Conservation (phyloP, 2,329 filamentous ascomycete species). For the Hortaea sp. region DNA sequence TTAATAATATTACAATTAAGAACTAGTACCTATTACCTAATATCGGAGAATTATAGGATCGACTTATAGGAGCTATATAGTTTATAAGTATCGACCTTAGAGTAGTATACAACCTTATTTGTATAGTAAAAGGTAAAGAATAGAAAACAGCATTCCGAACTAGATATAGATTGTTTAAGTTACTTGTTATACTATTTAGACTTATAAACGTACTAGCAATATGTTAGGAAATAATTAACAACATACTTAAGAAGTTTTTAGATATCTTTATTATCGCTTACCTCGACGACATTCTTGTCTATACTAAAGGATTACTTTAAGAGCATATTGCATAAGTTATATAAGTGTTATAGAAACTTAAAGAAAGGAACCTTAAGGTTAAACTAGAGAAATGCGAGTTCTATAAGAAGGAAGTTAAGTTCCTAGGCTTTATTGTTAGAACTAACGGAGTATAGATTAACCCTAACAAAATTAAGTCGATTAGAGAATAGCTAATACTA, state of each 20-base stretch:
- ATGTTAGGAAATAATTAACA: slow-evolving; percentile 21
- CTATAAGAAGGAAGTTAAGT: too few relatives aligned
- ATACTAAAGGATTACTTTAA: slow-evolving; percentile 7
- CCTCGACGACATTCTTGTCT: slow-evolving; percentile 22
- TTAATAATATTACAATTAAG: slow-evolving; percentile 23
- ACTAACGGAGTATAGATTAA: too few relatives aligned
- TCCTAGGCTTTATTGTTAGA: too few relatives aligned
- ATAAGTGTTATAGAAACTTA: neutral
- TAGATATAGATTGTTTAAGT: slow-evolving; percentile 15
- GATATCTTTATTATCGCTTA: slow-evolving; percentile 15
- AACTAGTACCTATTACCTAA: slow-evolving; percentile 17
- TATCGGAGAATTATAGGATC: slow-evolving; percentile 14
- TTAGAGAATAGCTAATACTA: too few relatives aligned
- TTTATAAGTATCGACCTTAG: slow-evolving; percentile 18
- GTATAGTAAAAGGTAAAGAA: slow-evolving; percentile 16
- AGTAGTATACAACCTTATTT: slow-evolving; percentile 16
- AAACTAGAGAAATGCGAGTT: too few relatives aligned
- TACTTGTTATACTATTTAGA: slow-evolving; percentile 18
- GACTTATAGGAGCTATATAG: slow-evolving; percentile 7
- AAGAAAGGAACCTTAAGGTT: too few relatives aligned
- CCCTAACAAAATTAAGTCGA: too few relatives aligned
- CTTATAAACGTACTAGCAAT: slow-evolving; percentile 14
- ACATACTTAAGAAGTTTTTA: slow-evolving; percentile 14
- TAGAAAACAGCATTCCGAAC: slow-evolving; percentile 15
- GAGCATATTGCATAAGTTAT: too few relatives aligned